Conservation (phyloP, 192 early-diverging fungal species). For the Coemansia sp. region DNA sequence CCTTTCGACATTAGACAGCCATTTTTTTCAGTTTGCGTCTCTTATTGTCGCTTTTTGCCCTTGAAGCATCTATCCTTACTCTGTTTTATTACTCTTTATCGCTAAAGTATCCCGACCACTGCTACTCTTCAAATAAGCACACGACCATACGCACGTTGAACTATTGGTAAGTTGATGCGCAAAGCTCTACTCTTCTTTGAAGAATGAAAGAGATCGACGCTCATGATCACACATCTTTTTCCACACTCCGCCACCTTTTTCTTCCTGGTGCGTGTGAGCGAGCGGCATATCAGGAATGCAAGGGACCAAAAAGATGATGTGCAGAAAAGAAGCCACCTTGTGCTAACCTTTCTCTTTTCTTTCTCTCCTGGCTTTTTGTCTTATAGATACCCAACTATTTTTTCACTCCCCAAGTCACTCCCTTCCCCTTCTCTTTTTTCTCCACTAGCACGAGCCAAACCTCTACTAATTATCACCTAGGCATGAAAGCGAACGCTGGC, state of each 20-base stretch:
- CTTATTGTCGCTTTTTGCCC: neutral
- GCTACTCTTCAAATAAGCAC: neutral
- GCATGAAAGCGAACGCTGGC: constrained; percentile 51
- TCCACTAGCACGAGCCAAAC: constrained; percentile 7
- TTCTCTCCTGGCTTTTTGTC: neutral
- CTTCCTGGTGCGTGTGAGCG: neutral
- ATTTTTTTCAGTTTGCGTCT: constrained; percentile 1
- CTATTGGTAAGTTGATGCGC: constrained; percentile 1
- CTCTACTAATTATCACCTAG: neutral
- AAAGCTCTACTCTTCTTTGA: neutral
- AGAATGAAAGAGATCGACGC: neutral
- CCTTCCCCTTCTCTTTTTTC: neutral
- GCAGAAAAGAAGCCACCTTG: neutral
- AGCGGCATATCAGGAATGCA: neutral
- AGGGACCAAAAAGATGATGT: neutral
- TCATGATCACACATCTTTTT: neutral
- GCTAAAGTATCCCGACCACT: neutral
- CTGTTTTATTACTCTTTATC: neutral
- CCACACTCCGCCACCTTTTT: neutral
- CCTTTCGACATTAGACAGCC: neutral
- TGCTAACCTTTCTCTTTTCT: neutral
- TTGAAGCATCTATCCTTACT: neutral
- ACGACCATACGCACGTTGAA: neutral
- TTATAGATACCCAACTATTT: neutral
- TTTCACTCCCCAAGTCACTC: neutral